Conservation (phyloP, 768 basidiomycete species). For the Lactifluus subvellereus region DNA sequence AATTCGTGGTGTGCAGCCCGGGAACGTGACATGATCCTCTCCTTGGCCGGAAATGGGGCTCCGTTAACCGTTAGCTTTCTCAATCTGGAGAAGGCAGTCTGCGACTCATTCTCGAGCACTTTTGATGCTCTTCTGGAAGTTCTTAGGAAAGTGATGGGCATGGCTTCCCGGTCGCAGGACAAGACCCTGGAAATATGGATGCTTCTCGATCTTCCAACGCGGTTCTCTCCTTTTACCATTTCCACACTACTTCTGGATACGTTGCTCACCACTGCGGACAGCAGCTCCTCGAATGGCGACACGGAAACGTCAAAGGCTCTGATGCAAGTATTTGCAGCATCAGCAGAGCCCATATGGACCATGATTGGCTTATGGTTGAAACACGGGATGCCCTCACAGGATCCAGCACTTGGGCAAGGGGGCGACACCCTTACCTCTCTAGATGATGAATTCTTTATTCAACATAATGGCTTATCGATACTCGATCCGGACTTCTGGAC, state of each 20-base stretch:
- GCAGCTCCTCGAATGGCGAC: slow-evolving; percentile 56
- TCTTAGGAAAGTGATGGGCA: slow-evolving; percentile 34
- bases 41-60: slow-evolving; percentile 43
- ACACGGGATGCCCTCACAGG: slow-evolving; percentile 56
- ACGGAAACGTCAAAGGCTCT: slow-evolving; percentile 48
- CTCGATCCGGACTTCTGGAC: slow-evolving; percentile 76
- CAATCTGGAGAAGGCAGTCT: slow-evolving; percentile 52
- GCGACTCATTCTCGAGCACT: slow-evolving; percentile 49
- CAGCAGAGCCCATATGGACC: slow-evolving; percentile 66
- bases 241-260: slow-evolving; percentile 58
- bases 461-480: slow-evolving; percentile 50
- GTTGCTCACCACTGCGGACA: slow-evolving; percentile 51
- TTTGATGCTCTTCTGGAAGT: slow-evolving; percentile 54
- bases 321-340: slow-evolving; percentile 54
- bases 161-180: slow-evolving; percentile 27
- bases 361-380: slow-evolving; percentile 69
- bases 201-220: slow-evolving; percentile 36
- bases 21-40: slow-evolving; percentile 64
- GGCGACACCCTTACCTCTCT: slow-evolving; percentile 29
- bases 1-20: slow-evolving; percentile 63
- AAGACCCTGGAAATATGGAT: slow-evolving; percentile 36
- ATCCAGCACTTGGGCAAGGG: slow-evolving; percentile 14
- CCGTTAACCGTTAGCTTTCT: slow-evolving; percentile 59
- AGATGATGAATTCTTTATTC: slow-evolving; percentile 79
- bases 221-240: slow-evolving; percentile 45